Evolutionary conservation across 495 filamentous ascomycete genomes (phyloP).

Genomic region (Baudoinia panamericana): DNA sequence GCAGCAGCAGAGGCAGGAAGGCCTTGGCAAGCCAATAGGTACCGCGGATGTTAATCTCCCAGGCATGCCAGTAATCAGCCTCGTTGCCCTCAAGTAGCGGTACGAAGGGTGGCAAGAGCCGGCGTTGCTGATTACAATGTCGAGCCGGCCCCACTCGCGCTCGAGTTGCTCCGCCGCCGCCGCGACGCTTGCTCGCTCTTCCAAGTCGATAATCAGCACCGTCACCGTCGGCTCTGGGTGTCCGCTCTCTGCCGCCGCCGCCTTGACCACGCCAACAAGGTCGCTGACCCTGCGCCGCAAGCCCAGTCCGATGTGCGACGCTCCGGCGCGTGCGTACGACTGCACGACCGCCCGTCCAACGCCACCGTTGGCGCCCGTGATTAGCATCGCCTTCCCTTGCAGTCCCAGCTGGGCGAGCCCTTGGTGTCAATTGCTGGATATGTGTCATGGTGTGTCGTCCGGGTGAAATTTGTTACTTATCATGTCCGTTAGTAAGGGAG

Average conservation of each 20-base stretch:
- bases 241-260: background rate
- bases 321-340: conserved; percentile 1
- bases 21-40: conserved; percentile 1
- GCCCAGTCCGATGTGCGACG: conserved; percentile 2
- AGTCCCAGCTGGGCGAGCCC: no score
- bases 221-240: conserved; percentile 1
- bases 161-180: conserved; percentile 2
- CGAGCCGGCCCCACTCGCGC: background rate
- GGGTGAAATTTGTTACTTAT: no score
- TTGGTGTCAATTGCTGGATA: no score
- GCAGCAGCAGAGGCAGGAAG: conserved; percentile 6
- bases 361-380: conserved; percentile 3
- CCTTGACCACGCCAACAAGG: background rate
- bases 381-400: conserved; percentile 1
- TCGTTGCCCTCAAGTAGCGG: conserved; percentile 1
- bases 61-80: conserved; percentile 3
- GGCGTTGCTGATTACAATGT: conserved; percentile 5
- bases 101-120: background rate
- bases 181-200: conserved; percentile 3
- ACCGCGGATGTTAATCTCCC: conserved; percentile 6
- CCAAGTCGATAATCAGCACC: conserved; percentile 2
- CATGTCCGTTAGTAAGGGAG: no score
- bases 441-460: no score
- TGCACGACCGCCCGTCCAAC: conserved; percentile 2
- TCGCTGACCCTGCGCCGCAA: background rate